These are phyloP conservation scores for Rhizoctonia solani DNA, from an alignment of 1,284 basidiomycete species.

Conservation along the genomic window DNA sequence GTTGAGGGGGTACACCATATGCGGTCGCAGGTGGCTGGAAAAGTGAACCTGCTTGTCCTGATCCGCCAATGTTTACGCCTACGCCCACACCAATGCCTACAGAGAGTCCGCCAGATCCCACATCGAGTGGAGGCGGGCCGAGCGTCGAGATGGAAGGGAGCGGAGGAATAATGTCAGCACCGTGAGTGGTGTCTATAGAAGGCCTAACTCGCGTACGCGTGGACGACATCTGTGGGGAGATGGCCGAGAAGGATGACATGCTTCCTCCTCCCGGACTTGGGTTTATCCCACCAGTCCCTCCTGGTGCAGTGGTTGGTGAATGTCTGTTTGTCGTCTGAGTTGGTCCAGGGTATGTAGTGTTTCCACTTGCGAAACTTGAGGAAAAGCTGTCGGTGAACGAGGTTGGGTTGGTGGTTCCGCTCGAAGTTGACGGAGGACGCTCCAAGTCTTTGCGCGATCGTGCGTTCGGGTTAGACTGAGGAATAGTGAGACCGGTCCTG, in stretches of 20 bases:
- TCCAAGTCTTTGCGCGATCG: conserved; percentile 14
- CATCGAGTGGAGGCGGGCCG: conserved; percentile 21
- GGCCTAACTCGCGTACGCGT: conserved; percentile 25
- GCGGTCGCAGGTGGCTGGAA: conserved; percentile 3
- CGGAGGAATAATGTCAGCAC: conserved; percentile 19
- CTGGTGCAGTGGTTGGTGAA: not conserved
- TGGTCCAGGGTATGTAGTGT: not conserved
- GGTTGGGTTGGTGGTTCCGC: not conserved
- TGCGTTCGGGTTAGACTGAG: conserved; percentile 25
- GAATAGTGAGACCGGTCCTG: conserved; percentile 15
- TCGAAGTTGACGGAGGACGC: conserved; percentile 13
- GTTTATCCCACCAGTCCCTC: not conserved
- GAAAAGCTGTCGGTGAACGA: conserved; percentile 14
- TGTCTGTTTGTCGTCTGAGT: too few relatives aligned
- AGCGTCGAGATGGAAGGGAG: conserved; percentile 31
- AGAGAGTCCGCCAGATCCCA: not conserved
- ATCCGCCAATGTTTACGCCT: conserved; percentile 6
- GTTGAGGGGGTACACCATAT: conserved; percentile 7
- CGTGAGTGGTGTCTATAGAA: conserved; percentile 1
- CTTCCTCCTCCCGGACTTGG: not conserved
- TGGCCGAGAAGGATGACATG: conserved; percentile 9
- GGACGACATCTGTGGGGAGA: conserved; percentile 32
- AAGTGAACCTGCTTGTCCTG: conserved; percentile 1
- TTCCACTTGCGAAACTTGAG: not conserved
- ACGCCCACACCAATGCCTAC: conserved; percentile 23